Evolutionary conservation across 805 yeast species (phyloP).

Genomic region (Myxozyma melibiosi): DNA sequence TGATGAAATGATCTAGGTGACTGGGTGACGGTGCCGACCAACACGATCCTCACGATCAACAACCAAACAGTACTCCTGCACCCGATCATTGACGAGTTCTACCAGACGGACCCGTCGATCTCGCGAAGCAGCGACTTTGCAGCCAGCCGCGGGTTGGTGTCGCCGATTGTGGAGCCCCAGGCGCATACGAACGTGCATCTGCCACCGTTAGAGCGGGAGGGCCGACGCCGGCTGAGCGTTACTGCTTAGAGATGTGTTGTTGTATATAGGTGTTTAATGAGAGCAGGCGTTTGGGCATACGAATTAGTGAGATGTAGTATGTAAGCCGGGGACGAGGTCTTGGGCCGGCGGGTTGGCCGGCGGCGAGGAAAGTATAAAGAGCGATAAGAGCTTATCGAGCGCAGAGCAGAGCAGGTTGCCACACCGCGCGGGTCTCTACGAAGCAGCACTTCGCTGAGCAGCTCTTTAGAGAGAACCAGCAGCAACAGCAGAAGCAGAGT

Average conservation of each 20-base stretch:
- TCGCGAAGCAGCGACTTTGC: conserved; percentile 80
- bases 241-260: not conserved
- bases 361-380: too few species aligned
- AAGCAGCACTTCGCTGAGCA: too few species aligned
- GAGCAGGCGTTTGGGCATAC: too few species aligned
- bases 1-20: conserved; percentile 50
- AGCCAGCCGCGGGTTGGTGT: conserved; percentile 88
- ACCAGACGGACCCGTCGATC: conserved; percentile 66
- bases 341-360: too few species aligned
- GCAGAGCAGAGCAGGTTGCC: too few species aligned
- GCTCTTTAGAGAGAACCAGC: too few species aligned
- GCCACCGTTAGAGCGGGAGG: conserved; percentile 81
- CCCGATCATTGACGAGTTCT: conserved; percentile 84
- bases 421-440: too few species aligned
- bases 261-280: not conserved
- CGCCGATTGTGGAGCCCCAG: conserved; percentile 69
- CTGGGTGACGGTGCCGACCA: conserved; percentile 97
- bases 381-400: too few species aligned
- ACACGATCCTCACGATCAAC: conserved; percentile 77
- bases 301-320: too few species aligned
- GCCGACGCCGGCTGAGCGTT: conserved; percentile 46
- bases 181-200: conserved; percentile 42
- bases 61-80: conserved; percentile 86
- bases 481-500: too few species aligned
- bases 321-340: too few species aligned